phyloP scores from a whole-genome alignment of 495 filamentous ascomycete genomes.

The Neurospora sp. region DNA sequence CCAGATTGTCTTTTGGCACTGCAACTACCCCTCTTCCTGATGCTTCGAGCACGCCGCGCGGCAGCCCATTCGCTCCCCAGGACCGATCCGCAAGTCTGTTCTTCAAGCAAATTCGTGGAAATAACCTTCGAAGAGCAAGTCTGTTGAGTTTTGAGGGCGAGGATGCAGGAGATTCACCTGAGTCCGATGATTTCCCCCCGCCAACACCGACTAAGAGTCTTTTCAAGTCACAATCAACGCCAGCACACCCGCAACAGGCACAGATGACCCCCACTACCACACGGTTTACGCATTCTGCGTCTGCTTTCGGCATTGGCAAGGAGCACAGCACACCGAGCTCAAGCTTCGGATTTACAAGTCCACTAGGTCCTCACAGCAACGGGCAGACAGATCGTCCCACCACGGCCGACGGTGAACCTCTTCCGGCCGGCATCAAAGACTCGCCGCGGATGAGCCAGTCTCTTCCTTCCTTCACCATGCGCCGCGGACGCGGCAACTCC shows the following conservation, averaged over 20 bases:
- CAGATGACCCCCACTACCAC: conserved; percentile 16
- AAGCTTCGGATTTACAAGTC: conserved; percentile 35
- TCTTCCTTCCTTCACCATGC: conserved; percentile 10
- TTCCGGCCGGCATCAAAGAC: neutral
- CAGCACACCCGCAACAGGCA: conserved; percentile 10
- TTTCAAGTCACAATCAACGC: conserved; percentile 18
- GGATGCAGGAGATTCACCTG: conserved; percentile 44
- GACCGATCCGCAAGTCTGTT: conserved; percentile 38
- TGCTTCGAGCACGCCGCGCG: conserved; percentile 23
- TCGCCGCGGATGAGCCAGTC: conserved; percentile 12
- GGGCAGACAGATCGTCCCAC: conserved; percentile 1
- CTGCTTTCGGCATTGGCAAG: conserved; percentile 14
- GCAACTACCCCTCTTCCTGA: conserved; percentile 57
- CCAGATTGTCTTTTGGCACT: conserved; percentile 27
- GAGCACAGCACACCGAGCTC: conserved; percentile 11
- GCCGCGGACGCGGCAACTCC: conserved; percentile 4
- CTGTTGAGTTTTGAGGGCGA: conserved; percentile 70
- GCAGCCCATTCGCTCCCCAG: conserved; percentile 49
- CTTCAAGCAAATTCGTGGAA: conserved; percentile 24
- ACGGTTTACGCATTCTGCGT: conserved; percentile 19
- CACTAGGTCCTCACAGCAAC: conserved; percentile 9
- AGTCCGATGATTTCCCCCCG: conserved; percentile 62
- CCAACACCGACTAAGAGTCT: conserved; percentile 86
- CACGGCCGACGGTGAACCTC: neutral
- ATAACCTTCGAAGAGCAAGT: conserved; percentile 56